Evolutionary conservation across 805 yeast species (phyloP).

Genomic region (Nakazawaea ishiwadae): DNA sequence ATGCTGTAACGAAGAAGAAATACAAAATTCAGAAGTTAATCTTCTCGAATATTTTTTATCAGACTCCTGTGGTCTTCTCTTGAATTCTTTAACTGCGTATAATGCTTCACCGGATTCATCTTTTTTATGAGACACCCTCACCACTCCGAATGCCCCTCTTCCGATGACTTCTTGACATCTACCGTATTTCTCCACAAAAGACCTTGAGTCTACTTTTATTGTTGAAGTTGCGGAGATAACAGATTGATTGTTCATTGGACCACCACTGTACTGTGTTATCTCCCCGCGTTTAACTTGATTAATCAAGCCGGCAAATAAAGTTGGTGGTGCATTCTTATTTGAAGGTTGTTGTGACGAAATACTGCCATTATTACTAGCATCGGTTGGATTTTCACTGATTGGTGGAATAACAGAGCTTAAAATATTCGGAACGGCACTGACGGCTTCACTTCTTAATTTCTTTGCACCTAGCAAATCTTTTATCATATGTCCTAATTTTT

Average conservation of each 20-base stretch:
- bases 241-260: conserved; percentile 10
- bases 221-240: conserved; percentile 13
- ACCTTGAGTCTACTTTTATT: conserved; percentile 34
- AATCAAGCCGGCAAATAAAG: conserved; percentile 63
- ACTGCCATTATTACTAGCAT: not conserved
- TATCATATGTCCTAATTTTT: conserved; percentile 67
- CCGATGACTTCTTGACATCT: conserved; percentile 94
- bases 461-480: conserved; percentile 74
- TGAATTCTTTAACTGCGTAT: conserved; percentile 87
- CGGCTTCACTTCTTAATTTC: conserved; percentile 64
- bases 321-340: conserved; percentile 49
- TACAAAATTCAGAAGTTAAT: conserved; percentile 78
- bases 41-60: conserved; percentile 67
- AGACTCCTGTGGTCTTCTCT: conserved; percentile 53
- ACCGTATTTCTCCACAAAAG: conserved; percentile 87
- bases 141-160: conserved; percentile 91
- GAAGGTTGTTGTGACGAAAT: conserved; percentile 12
- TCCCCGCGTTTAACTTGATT: conserved; percentile 45
- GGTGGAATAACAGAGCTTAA: conserved; percentile 12
- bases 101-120: conserved; percentile 39
- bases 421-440: conserved; percentile 42
- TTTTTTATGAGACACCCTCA: conserved; percentile 78
- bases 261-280: conserved; percentile 24
- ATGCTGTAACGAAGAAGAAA: conserved; percentile 74
- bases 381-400: conserved; percentile 6